Evolutionary conservation across 768 basidiomycete genomes (phyloP).

Genomic region (Leccinum broughii): DNA sequence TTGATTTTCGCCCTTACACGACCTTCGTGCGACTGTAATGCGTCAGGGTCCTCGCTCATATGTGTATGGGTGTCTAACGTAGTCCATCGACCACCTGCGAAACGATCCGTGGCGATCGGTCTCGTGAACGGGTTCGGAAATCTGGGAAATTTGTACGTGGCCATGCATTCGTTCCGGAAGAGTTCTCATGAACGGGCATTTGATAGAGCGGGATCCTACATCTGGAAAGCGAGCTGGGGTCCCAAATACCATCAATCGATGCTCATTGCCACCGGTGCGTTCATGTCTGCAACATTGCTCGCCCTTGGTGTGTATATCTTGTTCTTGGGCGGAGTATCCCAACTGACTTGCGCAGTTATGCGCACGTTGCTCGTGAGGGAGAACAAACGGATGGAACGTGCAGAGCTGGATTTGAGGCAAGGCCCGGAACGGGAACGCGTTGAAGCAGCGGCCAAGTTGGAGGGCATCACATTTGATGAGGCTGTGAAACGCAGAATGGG

Average conservation of each 20-base stretch:
- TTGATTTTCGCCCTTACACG: background rate
- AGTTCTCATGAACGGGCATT: background rate
- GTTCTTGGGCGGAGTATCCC: background rate
- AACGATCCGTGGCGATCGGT: slow-evolving; percentile 1
- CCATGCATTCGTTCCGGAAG: background rate
- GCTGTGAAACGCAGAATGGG: background rate
- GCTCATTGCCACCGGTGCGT: background rate
- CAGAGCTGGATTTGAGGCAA: background rate
- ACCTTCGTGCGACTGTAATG: background rate
- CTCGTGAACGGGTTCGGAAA: slow-evolving; percentile 2
- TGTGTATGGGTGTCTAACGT: slow-evolving; percentile 1
- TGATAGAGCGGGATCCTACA: background rate
- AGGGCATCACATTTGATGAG: background rate
- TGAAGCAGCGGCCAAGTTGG: background rate
- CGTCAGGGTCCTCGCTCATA: background rate
- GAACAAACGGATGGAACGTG: background rate
- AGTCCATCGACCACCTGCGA: background rate
- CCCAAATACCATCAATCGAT: background rate
- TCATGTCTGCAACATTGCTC: background rate
- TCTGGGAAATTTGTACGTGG: background rate
- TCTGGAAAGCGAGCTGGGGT: background rate
- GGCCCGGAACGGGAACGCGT: background rate
- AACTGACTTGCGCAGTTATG: background rate
- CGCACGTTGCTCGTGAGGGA: background rate
- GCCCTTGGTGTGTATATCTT: background rate